These are phyloP conservation scores for Ceraceosorus guamensis DNA, from an alignment of 1,284 basidiomycete genomes.

Conservation along the genomic window DNA sequence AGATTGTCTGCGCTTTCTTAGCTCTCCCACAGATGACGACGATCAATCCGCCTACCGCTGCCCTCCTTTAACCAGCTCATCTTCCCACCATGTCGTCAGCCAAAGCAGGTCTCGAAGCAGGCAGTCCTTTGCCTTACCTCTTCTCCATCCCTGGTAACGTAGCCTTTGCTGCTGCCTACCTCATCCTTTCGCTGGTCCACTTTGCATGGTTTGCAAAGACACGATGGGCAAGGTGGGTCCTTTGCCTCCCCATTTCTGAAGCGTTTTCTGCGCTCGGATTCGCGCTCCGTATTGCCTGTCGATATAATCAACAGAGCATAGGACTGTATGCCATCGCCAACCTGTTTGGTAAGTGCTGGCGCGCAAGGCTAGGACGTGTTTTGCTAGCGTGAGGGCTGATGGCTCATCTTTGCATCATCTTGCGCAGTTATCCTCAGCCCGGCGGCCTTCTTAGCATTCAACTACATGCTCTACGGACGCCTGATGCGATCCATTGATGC, in stretches of 20 bases:
- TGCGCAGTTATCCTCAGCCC: not conserved
- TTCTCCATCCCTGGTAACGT: not conserved
- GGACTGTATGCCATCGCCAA: conserved; percentile 21
- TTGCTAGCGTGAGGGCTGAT: too few relatives aligned
- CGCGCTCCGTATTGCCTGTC: not conserved
- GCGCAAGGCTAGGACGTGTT: too few relatives aligned
- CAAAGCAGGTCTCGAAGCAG: too few relatives aligned
- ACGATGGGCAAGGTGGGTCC: conserved; percentile 18
- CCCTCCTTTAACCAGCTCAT: too few relatives aligned
- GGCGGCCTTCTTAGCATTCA: conserved; percentile 29
- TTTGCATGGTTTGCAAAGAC: not conserved
- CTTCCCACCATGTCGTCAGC: too few relatives aligned
- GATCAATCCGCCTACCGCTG: too few relatives aligned
- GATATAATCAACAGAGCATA: conserved; percentile 2
- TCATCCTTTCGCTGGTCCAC: not conserved
- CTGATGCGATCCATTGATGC: conserved; percentile 20
- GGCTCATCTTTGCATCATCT: too few relatives aligned
- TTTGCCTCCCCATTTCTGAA: conserved; percentile 29
- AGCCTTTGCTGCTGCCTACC: not conserved
- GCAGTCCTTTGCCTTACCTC: too few relatives aligned
- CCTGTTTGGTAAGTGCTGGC: too few relatives aligned
- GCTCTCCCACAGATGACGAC: too few relatives aligned
- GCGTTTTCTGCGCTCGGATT: conserved; percentile 4
- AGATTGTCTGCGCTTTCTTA: too few relatives aligned
- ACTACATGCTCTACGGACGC: conserved; percentile 32